Evolutionary conservation across 805 yeast genomes (phyloP).

Genomic region (Priceomyces medius): DNA sequence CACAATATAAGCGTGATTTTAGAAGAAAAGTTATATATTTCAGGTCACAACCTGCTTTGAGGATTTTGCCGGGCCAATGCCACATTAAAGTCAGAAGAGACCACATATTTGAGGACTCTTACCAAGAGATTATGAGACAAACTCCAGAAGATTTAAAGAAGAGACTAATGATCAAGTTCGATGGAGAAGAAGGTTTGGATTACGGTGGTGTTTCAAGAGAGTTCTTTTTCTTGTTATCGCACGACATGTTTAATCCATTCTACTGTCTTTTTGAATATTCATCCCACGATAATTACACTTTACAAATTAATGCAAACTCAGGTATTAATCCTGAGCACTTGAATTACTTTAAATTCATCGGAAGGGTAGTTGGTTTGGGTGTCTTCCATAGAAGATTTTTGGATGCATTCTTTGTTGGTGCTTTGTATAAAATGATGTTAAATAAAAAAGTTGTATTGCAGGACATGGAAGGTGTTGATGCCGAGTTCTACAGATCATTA

Average conservation of each 20-base stretch:
- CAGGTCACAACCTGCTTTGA: constrained; percentile 96
- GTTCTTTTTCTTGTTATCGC: constrained; percentile 92
- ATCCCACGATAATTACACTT: constrained; percentile 95
- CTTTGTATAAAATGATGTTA: constrained; percentile 95
- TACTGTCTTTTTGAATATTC: constrained; percentile 97
- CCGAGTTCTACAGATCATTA: constrained; percentile 90
- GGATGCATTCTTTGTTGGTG: constrained; percentile 98
- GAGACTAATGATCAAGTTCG: constrained; percentile 96
- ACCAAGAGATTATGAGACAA: constrained; percentile 98
- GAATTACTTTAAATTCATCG: constrained; percentile 96
- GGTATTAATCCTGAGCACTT: constrained; percentile 97
- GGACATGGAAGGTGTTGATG: constrained; percentile 99
- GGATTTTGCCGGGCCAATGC: constrained; percentile 98
- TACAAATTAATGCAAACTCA: constrained; percentile 96
- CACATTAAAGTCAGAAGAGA: constrained; percentile 97
- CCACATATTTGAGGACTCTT: constrained; percentile 94
- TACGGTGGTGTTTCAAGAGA: constrained; percentile 99
- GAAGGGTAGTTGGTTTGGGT: constrained; percentile 97
- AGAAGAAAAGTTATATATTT: constrained; percentile 96
- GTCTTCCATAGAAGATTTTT: constrained; percentile 97
- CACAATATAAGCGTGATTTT: constrained; percentile 98
- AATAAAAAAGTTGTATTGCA: constrained; percentile 91
- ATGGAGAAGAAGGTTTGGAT: constrained; percentile 99
- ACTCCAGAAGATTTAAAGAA: constrained; percentile 97
- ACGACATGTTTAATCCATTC: constrained; percentile 98